Evolutionary conservation across 805 yeast species (phyloP), one percentile per base, ranked within the genome.

Genomic region (Teunomyces panamensis): DNA sequence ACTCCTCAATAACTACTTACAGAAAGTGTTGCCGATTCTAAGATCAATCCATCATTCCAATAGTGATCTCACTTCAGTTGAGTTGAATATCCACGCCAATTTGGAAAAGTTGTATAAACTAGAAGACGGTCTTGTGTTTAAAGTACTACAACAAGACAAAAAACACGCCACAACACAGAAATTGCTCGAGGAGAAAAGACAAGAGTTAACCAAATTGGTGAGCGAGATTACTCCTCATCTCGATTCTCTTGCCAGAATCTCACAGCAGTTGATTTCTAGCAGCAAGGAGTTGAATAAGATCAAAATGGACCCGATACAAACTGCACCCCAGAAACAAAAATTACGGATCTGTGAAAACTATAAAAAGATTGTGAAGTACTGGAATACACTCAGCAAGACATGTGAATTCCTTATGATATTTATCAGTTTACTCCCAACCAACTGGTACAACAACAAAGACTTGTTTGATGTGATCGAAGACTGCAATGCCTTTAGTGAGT

Each of bases 391-490:
- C 14, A 28, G 35, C 13, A 54, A 58, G 39, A 30, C 64, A 8
- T 54, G 67, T 46, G 68, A 63, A 11, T 56, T 72, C 24, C 49
- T 72, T 16, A 72, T 71, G 0, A 53, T 58, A 26, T 54, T 70
- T n/a, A 56, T 71, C 5, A 53, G 62, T 28, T 62, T 68, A 43
- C 57, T 65, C 27, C 71, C 75, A 2, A 47, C 63, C 4, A 64
- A 70, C 52, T 72, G 77, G 77, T 66, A 59, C 49, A 55, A 59
- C 13, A 71, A 71, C 46, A 55, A 58, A 30, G 46, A 56, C 5
- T 55, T 70, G 30, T 49, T 53, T 27, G 55, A 52, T 2, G 58
- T 69, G 1, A 60, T 71, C 20, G 48, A 57, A 13, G 63, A 63
- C 27, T 63, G 72, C 46, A 68, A 62, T 44, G 54, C 52, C 2